A percentile compares a stretch with the other conserved stretches of the same genome.
phyloP scores from a whole-genome alignment of 352 stramenopile species.

The Pythium pyrilobum region DNA sequence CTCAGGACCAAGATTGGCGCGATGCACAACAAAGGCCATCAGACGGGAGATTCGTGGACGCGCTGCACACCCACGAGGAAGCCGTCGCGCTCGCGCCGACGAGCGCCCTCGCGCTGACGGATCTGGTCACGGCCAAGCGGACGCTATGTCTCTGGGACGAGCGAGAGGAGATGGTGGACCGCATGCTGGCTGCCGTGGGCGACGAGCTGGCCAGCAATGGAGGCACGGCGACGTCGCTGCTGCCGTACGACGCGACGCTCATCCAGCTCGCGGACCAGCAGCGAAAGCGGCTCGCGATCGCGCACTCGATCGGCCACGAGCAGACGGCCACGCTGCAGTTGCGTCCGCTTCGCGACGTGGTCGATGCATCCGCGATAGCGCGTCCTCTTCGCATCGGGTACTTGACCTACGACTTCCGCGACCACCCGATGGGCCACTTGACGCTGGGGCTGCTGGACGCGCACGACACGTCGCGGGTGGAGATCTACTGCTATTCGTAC shows the following conservation, averaged over 20 bases:
- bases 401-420: conserved; percentile 87
- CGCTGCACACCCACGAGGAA: conserved; percentile 37
- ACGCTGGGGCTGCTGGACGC: conserved; percentile 78
- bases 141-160: conserved; percentile 57
- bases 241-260: conserved; percentile 74
- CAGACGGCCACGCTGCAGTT: conserved; percentile 37
- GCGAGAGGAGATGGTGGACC: conserved; percentile 40
- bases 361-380: neutral
- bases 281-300: conserved; percentile 40
- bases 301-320: conserved; percentile 21
- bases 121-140: conserved; percentile 45
- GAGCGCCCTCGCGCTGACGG: conserved; percentile 34
- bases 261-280: conserved; percentile 41
- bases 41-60: conserved; percentile 24
- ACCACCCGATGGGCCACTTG: conserved; percentile 92
- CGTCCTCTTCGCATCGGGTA: conserved; percentile 75
- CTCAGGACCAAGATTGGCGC: conserved; percentile 18
- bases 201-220: conserved; percentile 10
- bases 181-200: conserved; percentile 26
- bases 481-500: conserved; percentile 78
- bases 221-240: conserved; percentile 18
- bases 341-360: conserved; percentile 3
- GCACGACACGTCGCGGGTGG: conserved; percentile 45
- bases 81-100: conserved; percentile 31
- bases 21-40: conserved; percentile 74